Percentiles rank a stretch among this genome's conserved stretches.
phyloP scores from a whole-genome alignment of 2,329 filamentous ascomycete genomes.

The Nemania abortiva region DNA sequence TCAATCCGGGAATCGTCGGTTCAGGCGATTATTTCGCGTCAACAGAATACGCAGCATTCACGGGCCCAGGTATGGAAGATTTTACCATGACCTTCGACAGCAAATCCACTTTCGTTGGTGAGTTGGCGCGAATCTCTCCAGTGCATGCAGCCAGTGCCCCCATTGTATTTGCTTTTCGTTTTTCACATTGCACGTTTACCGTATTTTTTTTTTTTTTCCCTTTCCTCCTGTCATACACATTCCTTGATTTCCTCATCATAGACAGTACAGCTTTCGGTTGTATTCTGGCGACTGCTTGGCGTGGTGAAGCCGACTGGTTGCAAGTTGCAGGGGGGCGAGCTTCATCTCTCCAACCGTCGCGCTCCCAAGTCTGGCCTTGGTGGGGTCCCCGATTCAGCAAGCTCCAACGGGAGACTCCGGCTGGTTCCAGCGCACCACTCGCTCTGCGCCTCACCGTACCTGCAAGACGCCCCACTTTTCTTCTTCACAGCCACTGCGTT shows the following conservation, averaged over 20 bases:
- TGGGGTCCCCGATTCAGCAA: slow-evolving; percentile 31
- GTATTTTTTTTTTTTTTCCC: background rate
- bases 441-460: slow-evolving; percentile 34
- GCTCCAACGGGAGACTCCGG: slow-evolving; percentile 38
- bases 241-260: background rate
- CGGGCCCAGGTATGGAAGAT: slow-evolving; percentile 63
- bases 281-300: slow-evolving; percentile 7
- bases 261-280: background rate
- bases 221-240: background rate
- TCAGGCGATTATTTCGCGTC: slow-evolving; percentile 65
- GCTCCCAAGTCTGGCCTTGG: slow-evolving; percentile 21
- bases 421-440: slow-evolving; percentile 31
- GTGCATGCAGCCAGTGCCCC: slow-evolving; percentile 3
- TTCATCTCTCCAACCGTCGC: slow-evolving; percentile 12
- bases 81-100: slow-evolving; percentile 61
- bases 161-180: background rate
- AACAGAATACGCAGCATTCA: slow-evolving; percentile 66
- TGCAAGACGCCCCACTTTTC: slow-evolving; percentile 28
- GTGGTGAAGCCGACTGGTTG: slow-evolving; percentile 27
- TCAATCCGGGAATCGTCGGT: slow-evolving; percentile 73
- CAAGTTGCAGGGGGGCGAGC: slow-evolving; percentile 28
- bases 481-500: slow-evolving; percentile 23
- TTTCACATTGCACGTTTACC: too few relatives aligned
- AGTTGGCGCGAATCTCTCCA: slow-evolving; percentile 59
- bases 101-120: slow-evolving; percentile 68